phyloP scores from a whole-genome alignment of 75 land plant species.

The Sequoia sempervirens region DNA sequence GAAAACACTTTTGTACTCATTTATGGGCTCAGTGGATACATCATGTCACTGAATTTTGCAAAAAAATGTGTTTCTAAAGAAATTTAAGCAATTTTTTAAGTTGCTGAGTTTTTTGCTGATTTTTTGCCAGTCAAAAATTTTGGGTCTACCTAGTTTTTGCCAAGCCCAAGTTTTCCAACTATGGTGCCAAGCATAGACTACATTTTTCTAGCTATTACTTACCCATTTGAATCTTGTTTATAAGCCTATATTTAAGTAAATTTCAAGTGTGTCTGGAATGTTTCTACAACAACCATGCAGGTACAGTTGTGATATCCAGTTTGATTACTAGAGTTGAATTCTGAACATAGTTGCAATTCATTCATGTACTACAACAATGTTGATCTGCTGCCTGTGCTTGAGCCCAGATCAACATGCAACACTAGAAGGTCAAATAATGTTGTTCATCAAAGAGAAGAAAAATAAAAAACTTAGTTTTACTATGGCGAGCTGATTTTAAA shows the following conservation, averaged over 20 bases:
- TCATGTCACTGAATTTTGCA: no score
- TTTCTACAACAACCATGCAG: not conserved
- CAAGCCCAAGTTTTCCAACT: no score
- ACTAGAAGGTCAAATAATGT: not conserved
- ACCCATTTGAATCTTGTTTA: not conserved
- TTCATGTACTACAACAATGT: not conserved
- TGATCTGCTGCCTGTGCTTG: not conserved
- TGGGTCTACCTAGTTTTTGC: no score
- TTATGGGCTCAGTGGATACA: no score
- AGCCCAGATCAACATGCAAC: not conserved
- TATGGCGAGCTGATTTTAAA: not conserved
- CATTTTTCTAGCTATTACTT: not conserved
- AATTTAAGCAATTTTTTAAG: no score
- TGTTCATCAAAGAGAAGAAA: not conserved
- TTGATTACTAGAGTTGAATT: not conserved
- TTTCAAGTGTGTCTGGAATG: not conserved
- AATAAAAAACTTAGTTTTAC: not conserved
- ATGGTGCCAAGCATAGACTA: not conserved
- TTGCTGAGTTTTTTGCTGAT: no score
- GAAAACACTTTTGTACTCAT: no score
- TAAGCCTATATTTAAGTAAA: not conserved
- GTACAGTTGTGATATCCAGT: not conserved
- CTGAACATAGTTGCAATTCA: not conserved
- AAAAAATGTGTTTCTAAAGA: no score
- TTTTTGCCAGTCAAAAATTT: no score